phyloP scores from a whole-genome alignment of 192 early-diverging fungal genomes.

The Phycomyces nitens region DNA sequence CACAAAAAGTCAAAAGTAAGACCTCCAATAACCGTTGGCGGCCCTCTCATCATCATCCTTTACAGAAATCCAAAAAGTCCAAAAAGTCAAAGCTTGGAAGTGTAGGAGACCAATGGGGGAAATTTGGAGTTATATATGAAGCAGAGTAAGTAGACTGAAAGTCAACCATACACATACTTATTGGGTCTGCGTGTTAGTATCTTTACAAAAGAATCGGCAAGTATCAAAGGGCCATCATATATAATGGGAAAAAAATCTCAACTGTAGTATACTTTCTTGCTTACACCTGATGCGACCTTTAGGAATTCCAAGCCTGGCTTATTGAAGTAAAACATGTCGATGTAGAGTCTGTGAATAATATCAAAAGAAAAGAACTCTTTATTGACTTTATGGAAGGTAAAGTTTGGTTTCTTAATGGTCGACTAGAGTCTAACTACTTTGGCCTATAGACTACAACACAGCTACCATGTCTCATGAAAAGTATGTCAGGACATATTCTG shows the following conservation, averaged over 20 bases:
- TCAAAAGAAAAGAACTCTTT: conserved; percentile 51
- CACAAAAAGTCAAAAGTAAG: conserved; percentile 24
- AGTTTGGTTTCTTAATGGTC: too few relatives aligned
- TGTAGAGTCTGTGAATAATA: conserved; percentile 44
- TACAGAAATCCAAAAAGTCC: conserved; percentile 42
- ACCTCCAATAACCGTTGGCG: background rate
- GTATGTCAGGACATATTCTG: conserved; percentile 10
- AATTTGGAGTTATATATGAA: conserved; percentile 50
- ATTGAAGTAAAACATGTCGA: conserved; percentile 48
- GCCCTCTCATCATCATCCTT: background rate
- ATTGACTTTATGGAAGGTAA: conserved; percentile 54
- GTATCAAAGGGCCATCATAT: too few relatives aligned
- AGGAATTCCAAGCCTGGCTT: conserved; percentile 58
- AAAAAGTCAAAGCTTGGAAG: conserved; percentile 26
- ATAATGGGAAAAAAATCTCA: too few relatives aligned
- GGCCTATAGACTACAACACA: conserved; percentile 49
- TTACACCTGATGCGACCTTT: too few relatives aligned
- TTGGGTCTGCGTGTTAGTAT: conserved; percentile 18
- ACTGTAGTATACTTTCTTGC: too few relatives aligned
- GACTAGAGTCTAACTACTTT: too few relatives aligned
- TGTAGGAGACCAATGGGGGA: conserved; percentile 39
- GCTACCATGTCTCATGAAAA: conserved; percentile 62
- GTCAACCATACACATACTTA: too few relatives aligned
- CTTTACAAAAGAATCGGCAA: conserved; percentile 36
- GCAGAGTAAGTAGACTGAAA: conserved; percentile 53